These are phyloP conservation scores for Rickenella mellea DNA, from an alignment of 768 basidiomycete genomes.

Conservation along the genomic window DNA sequence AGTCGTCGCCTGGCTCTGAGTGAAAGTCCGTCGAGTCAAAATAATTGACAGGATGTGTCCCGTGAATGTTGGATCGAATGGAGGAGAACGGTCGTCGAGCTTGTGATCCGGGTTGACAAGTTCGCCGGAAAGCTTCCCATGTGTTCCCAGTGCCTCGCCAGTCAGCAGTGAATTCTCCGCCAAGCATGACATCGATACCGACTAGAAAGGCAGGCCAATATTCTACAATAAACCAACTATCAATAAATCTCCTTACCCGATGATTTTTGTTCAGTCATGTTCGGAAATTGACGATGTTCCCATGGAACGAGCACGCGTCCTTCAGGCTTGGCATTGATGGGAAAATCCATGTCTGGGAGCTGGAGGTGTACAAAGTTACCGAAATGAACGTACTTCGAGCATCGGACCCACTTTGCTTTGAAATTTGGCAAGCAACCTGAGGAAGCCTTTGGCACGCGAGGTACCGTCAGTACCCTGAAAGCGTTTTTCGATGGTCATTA, in stretches of 20 bases:
- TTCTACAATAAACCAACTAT: no score
- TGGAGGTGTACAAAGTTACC: slow-evolving; percentile 22
- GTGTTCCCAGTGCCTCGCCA: slow-evolving; percentile 80
- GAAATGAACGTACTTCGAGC: no score
- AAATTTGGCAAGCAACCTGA: slow-evolving; percentile 62
- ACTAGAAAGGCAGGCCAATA: slow-evolving; percentile 19
- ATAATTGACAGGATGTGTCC: background rate
- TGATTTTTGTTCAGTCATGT: slow-evolving; percentile 41
- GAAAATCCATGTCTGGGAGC: slow-evolving; percentile 92
- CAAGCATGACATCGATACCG: slow-evolving; percentile 49
- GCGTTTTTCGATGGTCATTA: slow-evolving; percentile 48
- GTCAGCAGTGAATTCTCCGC: slow-evolving; percentile 62
- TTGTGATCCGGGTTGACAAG: slow-evolving; percentile 68
- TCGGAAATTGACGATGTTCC: slow-evolving; percentile 72
- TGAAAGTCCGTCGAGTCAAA: slow-evolving; percentile 2
- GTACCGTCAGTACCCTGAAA: slow-evolving; percentile 59
- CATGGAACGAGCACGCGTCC: slow-evolving; percentile 89
- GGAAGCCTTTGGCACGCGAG: slow-evolving; percentile 71
- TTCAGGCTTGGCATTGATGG: slow-evolving; percentile 90
- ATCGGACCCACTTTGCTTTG: slow-evolving; percentile 43
- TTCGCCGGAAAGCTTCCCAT: slow-evolving; percentile 93
- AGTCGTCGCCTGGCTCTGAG: slow-evolving; percentile 35
- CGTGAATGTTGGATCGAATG: slow-evolving; percentile 31
- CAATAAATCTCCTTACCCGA: slow-evolving; percentile 12
- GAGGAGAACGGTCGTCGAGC: slow-evolving; percentile 82